Conservation (phyloP, 2,329 filamentous ascomycete species). For the Beauveria pseudobassiana region DNA sequence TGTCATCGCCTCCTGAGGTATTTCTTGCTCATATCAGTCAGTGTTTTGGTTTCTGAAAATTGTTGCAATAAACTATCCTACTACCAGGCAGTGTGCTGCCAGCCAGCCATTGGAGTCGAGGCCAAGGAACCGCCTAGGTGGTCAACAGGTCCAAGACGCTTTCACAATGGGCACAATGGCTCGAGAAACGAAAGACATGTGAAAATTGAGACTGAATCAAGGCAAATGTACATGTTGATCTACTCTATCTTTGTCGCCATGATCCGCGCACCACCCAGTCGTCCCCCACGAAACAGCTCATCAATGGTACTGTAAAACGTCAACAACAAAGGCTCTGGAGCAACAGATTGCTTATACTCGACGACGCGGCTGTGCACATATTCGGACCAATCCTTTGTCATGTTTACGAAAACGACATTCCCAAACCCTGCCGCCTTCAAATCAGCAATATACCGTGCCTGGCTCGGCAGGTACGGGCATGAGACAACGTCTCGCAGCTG, state of each 20-base stretch:
- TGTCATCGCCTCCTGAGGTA: no score
- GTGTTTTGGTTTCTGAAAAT: no score
- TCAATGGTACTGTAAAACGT: constrained; percentile 15
- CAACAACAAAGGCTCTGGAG: constrained; percentile 9
- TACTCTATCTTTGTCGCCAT: constrained; percentile 2
- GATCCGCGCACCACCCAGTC: constrained; percentile 14
- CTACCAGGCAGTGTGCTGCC: no score
- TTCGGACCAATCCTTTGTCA: constrained; percentile 14
- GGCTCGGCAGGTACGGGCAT: constrained; percentile 14
- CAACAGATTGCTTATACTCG: constrained; percentile 9
- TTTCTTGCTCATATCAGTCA: no score
- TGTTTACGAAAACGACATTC: constrained; percentile 13
- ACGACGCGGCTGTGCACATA: constrained; percentile 15
- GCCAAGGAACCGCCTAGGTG: background rate
- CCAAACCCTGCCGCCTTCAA: constrained; percentile 15
- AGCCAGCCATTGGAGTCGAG: background rate
- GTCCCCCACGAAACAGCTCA: constrained; percentile 12
- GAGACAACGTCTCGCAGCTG: constrained; percentile 14
- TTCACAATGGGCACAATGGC: background rate
- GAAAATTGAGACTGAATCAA: background rate
- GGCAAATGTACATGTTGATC: background rate
- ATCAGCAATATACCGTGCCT: constrained; percentile 11
- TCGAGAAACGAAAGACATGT: background rate
- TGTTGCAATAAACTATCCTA: no score
- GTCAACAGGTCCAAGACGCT: background rate